Evolutionary conservation across 768 basidiomycete genomes (phyloP), one percentile per base, ranked within the genome.

Genomic region (Mycena albidolilacea): DNA sequence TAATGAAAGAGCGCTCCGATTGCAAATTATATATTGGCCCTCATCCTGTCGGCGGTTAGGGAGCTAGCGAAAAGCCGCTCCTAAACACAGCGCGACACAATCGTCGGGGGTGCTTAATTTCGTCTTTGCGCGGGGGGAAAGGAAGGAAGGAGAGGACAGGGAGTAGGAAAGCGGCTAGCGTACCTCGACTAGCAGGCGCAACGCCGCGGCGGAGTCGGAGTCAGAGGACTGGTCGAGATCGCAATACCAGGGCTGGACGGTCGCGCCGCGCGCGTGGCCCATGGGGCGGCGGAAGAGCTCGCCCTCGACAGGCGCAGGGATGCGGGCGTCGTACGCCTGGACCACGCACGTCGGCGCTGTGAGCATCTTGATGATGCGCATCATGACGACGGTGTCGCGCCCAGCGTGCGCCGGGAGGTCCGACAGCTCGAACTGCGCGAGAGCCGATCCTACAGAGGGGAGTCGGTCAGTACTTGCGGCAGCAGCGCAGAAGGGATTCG

Each of bases 301-400:
- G 50, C 72, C 67, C 35, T 68, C 72, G 30, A 48, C 59, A 3
- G 72, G 72, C 62, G 37, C 17, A 14, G 72, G 72, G 39, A 75
- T 61, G 69, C 71, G 43, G 44, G 65, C 55, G 44, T 77, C 71
- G 60, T 78, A 76, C 15, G 2, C 46, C 7, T 65, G 70, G n/a
- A 73, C 62, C 37, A 64, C 57, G 38, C 61, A 71, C 3, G 69
- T 52, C n/a, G 75, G 67, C 41, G 72, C 52, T 4, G 66, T 23
- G 37, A 78, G 59, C 38, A 78, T 69, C 48, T 73, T 69, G 15
- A 75, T 30, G 30, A 78, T 67, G 83, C 85, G 63, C 79, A 82
- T 0, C 80, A 80, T 19, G 81, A 82, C n/a, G 81, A 82, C 11
- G 78, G 78, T 14, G 80, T 75, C 55, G 80, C 80, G 59, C 73